Percentiles rank a stretch among this genome's conserved stretches.
phyloP scores from a whole-genome alignment of 176 grass and related monocot species.

The Themeda triandra region DNA sequence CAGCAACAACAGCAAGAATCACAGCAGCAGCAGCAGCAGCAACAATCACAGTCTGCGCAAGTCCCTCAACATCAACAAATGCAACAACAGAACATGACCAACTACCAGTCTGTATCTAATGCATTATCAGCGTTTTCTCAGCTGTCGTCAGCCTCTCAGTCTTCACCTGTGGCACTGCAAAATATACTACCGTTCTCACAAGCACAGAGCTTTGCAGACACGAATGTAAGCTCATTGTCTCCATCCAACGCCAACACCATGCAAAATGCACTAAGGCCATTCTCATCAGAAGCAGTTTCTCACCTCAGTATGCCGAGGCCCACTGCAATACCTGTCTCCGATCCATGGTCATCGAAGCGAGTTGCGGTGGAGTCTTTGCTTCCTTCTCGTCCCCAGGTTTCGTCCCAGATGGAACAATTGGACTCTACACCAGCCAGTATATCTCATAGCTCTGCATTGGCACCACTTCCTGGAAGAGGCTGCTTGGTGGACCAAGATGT shows the following conservation, averaged over 20 bases:
- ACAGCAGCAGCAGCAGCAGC: slow-evolving; percentile 41
- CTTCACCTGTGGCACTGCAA: slow-evolving; percentile 46
- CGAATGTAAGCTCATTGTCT: slow-evolving; percentile 52
- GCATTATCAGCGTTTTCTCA: slow-evolving; percentile 46
- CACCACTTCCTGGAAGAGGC: slow-evolving; percentile 69
- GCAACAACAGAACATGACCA: slow-evolving; percentile 60
- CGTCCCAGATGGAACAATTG: slow-evolving; percentile 58
- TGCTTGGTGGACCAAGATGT: slow-evolving; percentile 71
- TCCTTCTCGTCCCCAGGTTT: slow-evolving; percentile 38
- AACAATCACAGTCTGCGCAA: slow-evolving; percentile 58
- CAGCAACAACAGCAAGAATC: slow-evolving; percentile 42
- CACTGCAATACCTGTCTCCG: slow-evolving; percentile 43
- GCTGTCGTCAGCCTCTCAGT: slow-evolving; percentile 33
- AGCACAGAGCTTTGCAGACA: slow-evolving; percentile 57
- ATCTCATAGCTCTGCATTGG: slow-evolving; percentile 57
- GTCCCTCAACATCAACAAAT: slow-evolving; percentile 68
- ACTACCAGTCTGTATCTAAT: slow-evolving; percentile 49
- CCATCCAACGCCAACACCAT: slow-evolving; percentile 38
- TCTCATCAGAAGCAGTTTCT: slow-evolving; percentile 62
- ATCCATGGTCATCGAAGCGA: slow-evolving; percentile 70
- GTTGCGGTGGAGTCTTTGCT: slow-evolving; percentile 69
- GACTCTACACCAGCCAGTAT: slow-evolving; percentile 43
- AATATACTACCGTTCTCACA: slow-evolving; percentile 50
- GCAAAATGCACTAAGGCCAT: slow-evolving; percentile 55
- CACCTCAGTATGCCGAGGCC: slow-evolving; percentile 60